These are phyloP conservation scores for Glarea lozoyensis DNA, from an alignment of 495 filamentous ascomycete species.

Conservation along the genomic window DNA sequence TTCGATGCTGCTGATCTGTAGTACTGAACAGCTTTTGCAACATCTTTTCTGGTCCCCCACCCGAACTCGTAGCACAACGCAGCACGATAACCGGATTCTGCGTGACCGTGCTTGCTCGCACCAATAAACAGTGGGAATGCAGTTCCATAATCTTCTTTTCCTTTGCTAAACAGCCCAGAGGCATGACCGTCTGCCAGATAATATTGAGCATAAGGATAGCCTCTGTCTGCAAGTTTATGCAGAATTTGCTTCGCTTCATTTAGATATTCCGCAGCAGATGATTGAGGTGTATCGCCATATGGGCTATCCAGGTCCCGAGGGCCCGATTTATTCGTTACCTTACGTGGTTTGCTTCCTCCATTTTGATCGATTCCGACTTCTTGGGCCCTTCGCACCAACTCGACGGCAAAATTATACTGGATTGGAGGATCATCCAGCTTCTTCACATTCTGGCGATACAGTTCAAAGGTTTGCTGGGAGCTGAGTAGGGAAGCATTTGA, in stretches of 20 bases:
- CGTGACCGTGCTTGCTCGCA: conserved; percentile 94
- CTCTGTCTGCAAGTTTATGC: conserved; percentile 72
- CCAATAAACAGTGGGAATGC: conserved; percentile 88
- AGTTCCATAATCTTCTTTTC: conserved; percentile 78
- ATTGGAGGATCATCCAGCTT: conserved; percentile 84
- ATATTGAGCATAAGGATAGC: conserved; percentile 95
- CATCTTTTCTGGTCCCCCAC: conserved; percentile 87
- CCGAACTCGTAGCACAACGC: conserved; percentile 97
- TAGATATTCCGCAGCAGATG: conserved; percentile 53
- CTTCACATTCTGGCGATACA: conserved; percentile 95
- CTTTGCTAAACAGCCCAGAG: conserved; percentile 90
- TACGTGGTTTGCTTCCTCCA: conserved; percentile 28
- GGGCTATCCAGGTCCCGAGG: conserved; percentile 28
- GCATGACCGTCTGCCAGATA: conserved; percentile 91
- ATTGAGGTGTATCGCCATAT: conserved; percentile 23
- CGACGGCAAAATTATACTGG: conserved; percentile 92
- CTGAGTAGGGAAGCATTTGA: conserved; percentile 83
- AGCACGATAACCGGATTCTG: conserved; percentile 89
- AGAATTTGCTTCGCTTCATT: conserved; percentile 86
- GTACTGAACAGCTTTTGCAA: conserved; percentile 85
- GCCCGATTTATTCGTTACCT: conserved; percentile 29
- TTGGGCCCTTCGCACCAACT: conserved; percentile 79
- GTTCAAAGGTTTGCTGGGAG: conserved; percentile 85
- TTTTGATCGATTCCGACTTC: conserved; percentile 43
- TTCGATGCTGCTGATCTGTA: conserved; percentile 85